phyloP scores from a whole-genome alignment of 139 green algal species.

The Picochlorum sp. region DNA sequence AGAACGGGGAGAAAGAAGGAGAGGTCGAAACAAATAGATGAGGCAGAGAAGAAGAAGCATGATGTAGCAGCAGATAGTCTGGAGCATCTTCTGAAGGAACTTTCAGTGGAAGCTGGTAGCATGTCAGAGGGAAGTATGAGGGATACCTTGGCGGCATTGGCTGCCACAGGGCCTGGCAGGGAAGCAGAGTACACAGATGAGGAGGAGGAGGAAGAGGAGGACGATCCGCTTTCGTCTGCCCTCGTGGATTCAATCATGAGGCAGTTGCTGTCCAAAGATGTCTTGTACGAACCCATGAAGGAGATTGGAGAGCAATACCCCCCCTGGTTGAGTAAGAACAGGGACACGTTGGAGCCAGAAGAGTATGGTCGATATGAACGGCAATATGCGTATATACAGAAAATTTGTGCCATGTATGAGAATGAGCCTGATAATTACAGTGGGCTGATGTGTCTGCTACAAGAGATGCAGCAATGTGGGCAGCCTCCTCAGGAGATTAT shows the following conservation, averaged over 20 bases:
- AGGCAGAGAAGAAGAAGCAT: too few relatives aligned
- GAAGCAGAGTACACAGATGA: too few relatives aligned
- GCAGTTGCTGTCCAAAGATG: conserved; percentile 79
- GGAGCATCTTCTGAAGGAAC: not conserved
- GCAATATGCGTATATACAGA: conserved; percentile 57
- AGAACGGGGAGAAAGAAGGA: too few relatives aligned
- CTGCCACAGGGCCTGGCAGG: too few relatives aligned
- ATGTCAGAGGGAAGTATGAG: not conserved
- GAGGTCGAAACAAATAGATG: too few relatives aligned
- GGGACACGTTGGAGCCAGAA: conserved; percentile 26
- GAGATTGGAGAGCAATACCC: conserved; percentile 76
- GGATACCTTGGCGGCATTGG: not conserved
- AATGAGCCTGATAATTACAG: conserved; percentile 45
- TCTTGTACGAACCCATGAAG: conserved; percentile 76
- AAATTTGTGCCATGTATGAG: conserved; percentile 66
- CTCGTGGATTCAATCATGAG: conserved; percentile 76
- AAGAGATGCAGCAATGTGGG: conserved; percentile 76
- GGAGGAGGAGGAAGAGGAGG: not conserved
- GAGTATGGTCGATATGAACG: conserved; percentile 48
- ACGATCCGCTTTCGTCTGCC: conserved; percentile 14
- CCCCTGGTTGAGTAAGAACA: conserved; percentile 57
- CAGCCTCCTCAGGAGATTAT: conserved; percentile 75
- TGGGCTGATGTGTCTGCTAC: conserved; percentile 58
- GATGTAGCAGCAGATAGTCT: too few relatives aligned
- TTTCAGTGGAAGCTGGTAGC: not conserved